These are phyloP conservation scores for Amanita rubescens DNA, from an alignment of 768 basidiomycete genomes.

Conservation along the genomic window DNA sequence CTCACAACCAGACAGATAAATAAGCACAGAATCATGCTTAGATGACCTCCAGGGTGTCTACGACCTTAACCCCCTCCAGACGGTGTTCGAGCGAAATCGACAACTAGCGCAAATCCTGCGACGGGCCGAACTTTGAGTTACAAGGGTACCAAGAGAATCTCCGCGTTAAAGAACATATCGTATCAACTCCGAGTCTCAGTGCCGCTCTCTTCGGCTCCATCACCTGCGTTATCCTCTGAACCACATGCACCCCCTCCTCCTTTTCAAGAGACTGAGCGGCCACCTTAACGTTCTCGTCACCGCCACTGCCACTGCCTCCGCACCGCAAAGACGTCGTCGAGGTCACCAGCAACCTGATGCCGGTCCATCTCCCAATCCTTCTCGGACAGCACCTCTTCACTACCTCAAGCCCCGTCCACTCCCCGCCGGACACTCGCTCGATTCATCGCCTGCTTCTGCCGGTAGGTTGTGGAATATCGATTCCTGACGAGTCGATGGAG, in stretches of 20 bases:
- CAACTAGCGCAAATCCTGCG: constrained; percentile 5
- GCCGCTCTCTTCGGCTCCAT: too few relatives aligned
- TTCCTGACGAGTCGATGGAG: constrained; percentile 65
- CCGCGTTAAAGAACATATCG: constrained; percentile 39
- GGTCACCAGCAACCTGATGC: neutral
- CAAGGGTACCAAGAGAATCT: constrained; percentile 36
- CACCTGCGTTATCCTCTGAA: too few relatives aligned
- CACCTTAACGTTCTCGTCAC: too few relatives aligned
- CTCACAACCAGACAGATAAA: too few relatives aligned
- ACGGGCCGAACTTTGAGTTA: neutral
- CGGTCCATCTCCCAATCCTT: neutral
- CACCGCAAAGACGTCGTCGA: neutral
- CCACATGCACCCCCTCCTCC: too few relatives aligned
- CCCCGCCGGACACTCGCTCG: constrained; percentile 10
- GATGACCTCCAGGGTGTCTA: neutral
- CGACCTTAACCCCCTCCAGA: constrained; percentile 13
- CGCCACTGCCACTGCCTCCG: neutral
- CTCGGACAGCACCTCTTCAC: neutral
- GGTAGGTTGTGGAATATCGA: constrained; percentile 23
- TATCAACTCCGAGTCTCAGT: too few relatives aligned
- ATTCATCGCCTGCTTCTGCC: constrained; percentile 11
- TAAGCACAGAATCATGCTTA: too few relatives aligned
- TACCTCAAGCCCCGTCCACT: constrained; percentile 8
- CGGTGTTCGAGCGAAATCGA: constrained; percentile 18
- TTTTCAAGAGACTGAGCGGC: too few relatives aligned